Evolutionary conservation across 2,329 filamentous ascomycete genomes (phyloP).

Genomic region (Colletotrichum musicola): DNA sequence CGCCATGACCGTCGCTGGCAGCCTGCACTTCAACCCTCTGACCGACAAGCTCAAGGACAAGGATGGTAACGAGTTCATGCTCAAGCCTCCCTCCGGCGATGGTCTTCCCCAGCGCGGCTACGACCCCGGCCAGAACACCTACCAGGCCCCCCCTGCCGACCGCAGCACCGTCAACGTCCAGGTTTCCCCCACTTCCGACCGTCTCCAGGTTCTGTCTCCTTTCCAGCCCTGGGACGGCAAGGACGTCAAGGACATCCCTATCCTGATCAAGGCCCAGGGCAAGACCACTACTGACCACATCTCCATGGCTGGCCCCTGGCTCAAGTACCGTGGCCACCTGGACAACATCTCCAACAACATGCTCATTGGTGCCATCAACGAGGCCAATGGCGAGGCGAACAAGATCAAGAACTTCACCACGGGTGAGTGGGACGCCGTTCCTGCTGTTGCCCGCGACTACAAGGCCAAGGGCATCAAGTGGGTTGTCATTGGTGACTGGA

Average conservation of each 20-base stretch:
- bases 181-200: slow-evolving; percentile 90
- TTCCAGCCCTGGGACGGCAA: slow-evolving; percentile 94
- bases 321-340: slow-evolving; percentile 98
- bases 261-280: slow-evolving; percentile 95
- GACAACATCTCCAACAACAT: slow-evolving; percentile 99
- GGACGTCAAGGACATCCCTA: slow-evolving; percentile 85
- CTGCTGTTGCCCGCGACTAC: slow-evolving; percentile 96
- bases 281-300: slow-evolving; percentile 99
- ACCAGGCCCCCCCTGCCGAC: slow-evolving; percentile 92
- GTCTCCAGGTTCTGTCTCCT: slow-evolving; percentile 90
- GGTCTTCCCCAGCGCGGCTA: slow-evolving; percentile 86
- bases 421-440: slow-evolving; percentile 87
- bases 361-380: slow-evolving; percentile 97
- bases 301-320: slow-evolving; percentile 96
- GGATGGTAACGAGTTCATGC: slow-evolving; percentile 95
- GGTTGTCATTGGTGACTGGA: slow-evolving; percentile 99
- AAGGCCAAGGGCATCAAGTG: slow-evolving; percentile 96
- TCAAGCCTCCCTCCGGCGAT: slow-evolving; percentile 82
- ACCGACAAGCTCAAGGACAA: slow-evolving; percentile 93
- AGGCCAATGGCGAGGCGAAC: slow-evolving; percentile 96
- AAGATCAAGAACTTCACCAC: slow-evolving; percentile 93
- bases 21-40: slow-evolving; percentile 93
- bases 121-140: slow-evolving; percentile 92
- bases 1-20: slow-evolving; percentile 85
- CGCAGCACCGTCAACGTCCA: slow-evolving; percentile 79